Evolutionary conservation across 306 rosid genomes (phyloP), one percentile per base, ranked within the genome.

Genomic region (Malus asiatica): DNA sequence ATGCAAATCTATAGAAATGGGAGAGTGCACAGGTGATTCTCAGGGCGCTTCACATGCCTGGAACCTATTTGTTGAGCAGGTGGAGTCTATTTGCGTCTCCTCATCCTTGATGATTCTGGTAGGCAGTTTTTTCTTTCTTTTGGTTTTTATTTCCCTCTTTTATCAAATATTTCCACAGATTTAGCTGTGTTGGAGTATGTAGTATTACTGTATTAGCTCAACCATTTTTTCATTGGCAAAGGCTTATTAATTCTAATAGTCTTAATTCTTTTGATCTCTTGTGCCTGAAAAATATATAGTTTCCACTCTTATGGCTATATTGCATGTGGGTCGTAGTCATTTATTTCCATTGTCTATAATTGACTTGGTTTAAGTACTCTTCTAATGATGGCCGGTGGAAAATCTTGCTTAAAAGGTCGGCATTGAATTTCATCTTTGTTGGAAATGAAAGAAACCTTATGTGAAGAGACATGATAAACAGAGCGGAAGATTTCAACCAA

Each of bases 31-130:
- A 48, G 70, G 57, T 53, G 77, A 76, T 79, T 20, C 45, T 65
- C 60, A 7, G 23, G 79, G 72, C 82, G 88, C 86, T 84, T 95
- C 98, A 73, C 79, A 77, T 74, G 89, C 93, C 60, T 95, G 98
- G 98, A 88, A 83, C 87, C 82, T 92, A 38, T 95, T 95, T 82
- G 83, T 89, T 68, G 97, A 95, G 83, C 97, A 89, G 74, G 96
- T 92, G 83, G 97, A 92, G 82, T 88, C 95, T 77, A 74, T 90
- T 35, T 81, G 93, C 75, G 86, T 83, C 73, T 88, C 92, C 53
- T 76, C 91, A 65, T 89, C 99, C 76, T 80, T 92, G 85, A 90
- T 87, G 88, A 87, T 92, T 80, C 77, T 90, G 98, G 98, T 92
- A 92, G 58, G 77, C 38, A 19, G 81, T 53, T 69, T 55, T 38